Evolutionary conservation across 2,329 filamentous ascomycete genomes (phyloP).

Genomic region (Aspergillus calidoustus): DNA sequence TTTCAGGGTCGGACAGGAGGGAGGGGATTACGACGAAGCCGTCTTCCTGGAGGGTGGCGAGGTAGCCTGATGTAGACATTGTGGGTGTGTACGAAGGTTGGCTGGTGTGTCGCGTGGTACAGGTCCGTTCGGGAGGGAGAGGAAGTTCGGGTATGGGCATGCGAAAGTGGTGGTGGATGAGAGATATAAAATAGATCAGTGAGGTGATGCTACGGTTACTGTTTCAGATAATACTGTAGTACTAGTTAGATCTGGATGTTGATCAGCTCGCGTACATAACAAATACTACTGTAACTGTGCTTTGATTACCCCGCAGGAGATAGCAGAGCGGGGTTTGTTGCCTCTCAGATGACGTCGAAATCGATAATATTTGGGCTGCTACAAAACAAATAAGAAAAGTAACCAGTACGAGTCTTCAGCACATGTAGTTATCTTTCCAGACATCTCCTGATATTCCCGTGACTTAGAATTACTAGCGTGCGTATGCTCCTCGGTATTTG

Average conservation of each 20-base stretch:
- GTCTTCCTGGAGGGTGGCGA: slow-evolving; percentile 65
- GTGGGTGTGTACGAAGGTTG: not conserved
- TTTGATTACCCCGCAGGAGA: slow-evolving; percentile 1
- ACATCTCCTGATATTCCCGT: not conserved
- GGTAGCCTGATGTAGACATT: slow-evolving; percentile 39
- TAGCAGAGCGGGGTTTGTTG: slow-evolving; percentile 1
- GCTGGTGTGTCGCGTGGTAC: not conserved
- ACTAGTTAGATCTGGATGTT: not conserved
- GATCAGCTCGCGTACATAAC: not conserved
- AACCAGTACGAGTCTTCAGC: not conserved
- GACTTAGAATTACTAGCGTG: not conserved
- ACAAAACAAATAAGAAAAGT: not conserved
- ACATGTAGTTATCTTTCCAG: not conserved
- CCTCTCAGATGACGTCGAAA: not conserved
- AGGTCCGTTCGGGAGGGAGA: not conserved
- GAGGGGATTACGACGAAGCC: slow-evolving; percentile 77
- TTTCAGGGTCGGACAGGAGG: slow-evolving; percentile 61
- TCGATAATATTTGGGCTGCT: not conserved
- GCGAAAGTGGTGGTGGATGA: not conserved
- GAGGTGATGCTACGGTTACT: not conserved
- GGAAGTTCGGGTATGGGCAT: not conserved
- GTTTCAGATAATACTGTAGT: not conserved
- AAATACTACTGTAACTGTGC: not conserved
- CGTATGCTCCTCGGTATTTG: not conserved
- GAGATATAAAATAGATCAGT: not conserved